Percentiles rank a stretch among this genome's conserved stretches.
phyloP scores from a whole-genome alignment of 139 green algal genomes.

The Chara braunii region DNA sequence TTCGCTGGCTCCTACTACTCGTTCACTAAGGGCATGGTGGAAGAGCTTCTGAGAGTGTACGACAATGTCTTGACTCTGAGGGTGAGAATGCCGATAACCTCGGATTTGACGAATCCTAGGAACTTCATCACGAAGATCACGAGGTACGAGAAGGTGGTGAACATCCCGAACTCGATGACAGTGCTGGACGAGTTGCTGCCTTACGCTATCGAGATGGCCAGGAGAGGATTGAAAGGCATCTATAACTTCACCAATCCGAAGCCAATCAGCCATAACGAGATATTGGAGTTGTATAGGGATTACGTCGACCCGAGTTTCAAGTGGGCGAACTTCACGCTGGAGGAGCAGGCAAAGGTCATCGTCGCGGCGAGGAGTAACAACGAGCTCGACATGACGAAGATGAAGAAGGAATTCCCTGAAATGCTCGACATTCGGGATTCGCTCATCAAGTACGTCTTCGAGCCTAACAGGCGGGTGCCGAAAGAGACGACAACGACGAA shows the following conservation, averaged over 20 bases:
- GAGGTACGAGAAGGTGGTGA: conserved; percentile 79
- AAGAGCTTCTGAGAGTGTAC: conserved; percentile 82
- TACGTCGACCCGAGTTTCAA: conserved; percentile 91
- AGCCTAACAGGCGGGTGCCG: conserved; percentile 31
- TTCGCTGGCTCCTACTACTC: conserved; percentile 94
- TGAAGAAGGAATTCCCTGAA: conserved; percentile 80
- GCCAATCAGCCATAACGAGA: conserved; percentile 91
- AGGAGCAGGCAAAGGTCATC: conserved; percentile 83
- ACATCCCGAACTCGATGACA: conserved; percentile 75
- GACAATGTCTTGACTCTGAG: conserved; percentile 85
- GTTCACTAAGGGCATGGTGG: conserved; percentile 69
- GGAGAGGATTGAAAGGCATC: conserved; percentile 77
- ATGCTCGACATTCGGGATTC: conserved; percentile 79
- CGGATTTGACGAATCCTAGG: conserved; percentile 74
- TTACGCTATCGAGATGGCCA: conserved; percentile 79
- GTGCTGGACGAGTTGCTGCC: conserved; percentile 93
- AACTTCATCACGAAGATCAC: conserved; percentile 99
- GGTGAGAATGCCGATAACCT: conserved; percentile 95
- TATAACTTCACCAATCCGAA: conserved; percentile 98
- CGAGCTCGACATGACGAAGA: conserved; percentile 72
- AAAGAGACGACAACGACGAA: neutral
- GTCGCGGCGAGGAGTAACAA: conserved; percentile 93
- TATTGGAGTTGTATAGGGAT: conserved; percentile 88
- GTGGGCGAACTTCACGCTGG: conserved; percentile 56
- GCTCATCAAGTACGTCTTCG: conserved; percentile 88